Percentiles rank a stretch among this genome's conserved stretches.
These are phyloP conservation scores for Saccharomycopsis guyanensis DNA, from an alignment of 805 yeast genomes.

Conservation along the genomic window DNA sequence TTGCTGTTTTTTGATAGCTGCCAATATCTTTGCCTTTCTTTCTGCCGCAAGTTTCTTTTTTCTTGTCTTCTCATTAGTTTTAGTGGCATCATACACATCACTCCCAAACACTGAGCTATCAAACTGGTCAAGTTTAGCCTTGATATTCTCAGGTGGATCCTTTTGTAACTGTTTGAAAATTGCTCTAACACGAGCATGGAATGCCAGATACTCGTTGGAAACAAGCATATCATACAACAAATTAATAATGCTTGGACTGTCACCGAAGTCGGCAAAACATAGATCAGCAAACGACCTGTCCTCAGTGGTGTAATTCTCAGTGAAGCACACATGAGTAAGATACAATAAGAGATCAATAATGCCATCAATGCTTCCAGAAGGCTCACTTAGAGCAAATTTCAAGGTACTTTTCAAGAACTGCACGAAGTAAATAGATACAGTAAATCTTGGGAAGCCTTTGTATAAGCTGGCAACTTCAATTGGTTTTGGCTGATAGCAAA, in stretches of 20 bases:
- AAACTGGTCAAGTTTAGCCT: neutral
- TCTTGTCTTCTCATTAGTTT: conserved; percentile 38
- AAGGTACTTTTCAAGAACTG: conserved; percentile 45
- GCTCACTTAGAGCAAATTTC: conserved; percentile 27
- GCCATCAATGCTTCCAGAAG: conserved; percentile 34
- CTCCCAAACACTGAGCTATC: neutral
- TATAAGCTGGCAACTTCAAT: conserved; percentile 32
- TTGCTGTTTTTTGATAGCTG: conserved; percentile 75
- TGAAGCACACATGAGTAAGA: conserved; percentile 55
- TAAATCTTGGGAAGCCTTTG: conserved; percentile 40
- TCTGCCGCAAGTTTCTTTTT: conserved; percentile 65
- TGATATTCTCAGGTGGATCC: neutral
- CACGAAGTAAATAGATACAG: conserved; percentile 46
- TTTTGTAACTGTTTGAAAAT: conserved; percentile 32
- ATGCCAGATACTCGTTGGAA: conserved; percentile 33
- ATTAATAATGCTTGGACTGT: conserved; percentile 33
- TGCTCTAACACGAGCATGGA: conserved; percentile 50
- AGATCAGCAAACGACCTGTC: conserved; percentile 27
- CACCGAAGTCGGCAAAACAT: conserved; percentile 6
- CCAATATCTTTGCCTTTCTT: conserved; percentile 64
- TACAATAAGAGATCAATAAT: conserved; percentile 55
- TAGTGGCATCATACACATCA: neutral
- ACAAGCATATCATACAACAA: conserved; percentile 35
- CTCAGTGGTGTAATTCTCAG: conserved; percentile 34
- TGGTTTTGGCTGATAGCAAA: conserved; percentile 48